These are phyloP conservation scores for Zygosaccharomyces bailii DNA, from an alignment of 805 yeast species.

Conservation along the genomic window DNA sequence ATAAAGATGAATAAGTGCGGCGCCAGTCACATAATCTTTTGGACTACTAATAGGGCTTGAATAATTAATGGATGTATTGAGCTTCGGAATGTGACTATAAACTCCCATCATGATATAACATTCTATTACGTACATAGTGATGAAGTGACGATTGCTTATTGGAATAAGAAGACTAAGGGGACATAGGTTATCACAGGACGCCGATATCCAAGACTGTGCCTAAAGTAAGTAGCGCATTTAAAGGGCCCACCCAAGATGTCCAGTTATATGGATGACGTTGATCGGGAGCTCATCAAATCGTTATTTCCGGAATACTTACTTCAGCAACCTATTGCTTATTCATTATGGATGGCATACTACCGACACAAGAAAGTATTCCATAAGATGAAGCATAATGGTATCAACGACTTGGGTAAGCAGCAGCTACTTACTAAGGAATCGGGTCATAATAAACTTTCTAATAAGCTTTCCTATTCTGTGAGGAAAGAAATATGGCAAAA, in stretches of 20 bases:
- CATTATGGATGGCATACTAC: conserved; percentile 27
- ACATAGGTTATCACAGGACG: background rate
- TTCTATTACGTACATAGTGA: conserved; percentile 2
- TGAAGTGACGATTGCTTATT: background rate
- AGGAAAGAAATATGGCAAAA: conserved; percentile 35
- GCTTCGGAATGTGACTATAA: too few relatives aligned
- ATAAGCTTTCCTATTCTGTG: conserved; percentile 16
- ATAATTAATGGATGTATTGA: background rate
- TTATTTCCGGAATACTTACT: conserved; percentile 32
- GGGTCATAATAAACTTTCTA: conserved; percentile 7
- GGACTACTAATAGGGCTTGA: too few relatives aligned
- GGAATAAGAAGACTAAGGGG: conserved; percentile 5
- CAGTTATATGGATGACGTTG: conserved; percentile 27
- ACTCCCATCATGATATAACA: background rate
- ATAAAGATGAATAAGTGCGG: too few relatives aligned
- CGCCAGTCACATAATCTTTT: too few relatives aligned
- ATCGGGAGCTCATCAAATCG: conserved; percentile 25
- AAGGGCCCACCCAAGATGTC: conserved; percentile 17
- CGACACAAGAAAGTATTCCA: conserved; percentile 29
- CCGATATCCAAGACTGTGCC: background rate
- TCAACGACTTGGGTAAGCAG: conserved; percentile 2
- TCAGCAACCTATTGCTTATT: conserved; percentile 34
- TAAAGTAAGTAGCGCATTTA: background rate
- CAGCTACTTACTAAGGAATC: conserved; percentile 6
- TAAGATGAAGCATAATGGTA: conserved; percentile 18